phyloP scores from a whole-genome alignment of 768 basidiomycete species.

The Gymnopilus dilepis region DNA sequence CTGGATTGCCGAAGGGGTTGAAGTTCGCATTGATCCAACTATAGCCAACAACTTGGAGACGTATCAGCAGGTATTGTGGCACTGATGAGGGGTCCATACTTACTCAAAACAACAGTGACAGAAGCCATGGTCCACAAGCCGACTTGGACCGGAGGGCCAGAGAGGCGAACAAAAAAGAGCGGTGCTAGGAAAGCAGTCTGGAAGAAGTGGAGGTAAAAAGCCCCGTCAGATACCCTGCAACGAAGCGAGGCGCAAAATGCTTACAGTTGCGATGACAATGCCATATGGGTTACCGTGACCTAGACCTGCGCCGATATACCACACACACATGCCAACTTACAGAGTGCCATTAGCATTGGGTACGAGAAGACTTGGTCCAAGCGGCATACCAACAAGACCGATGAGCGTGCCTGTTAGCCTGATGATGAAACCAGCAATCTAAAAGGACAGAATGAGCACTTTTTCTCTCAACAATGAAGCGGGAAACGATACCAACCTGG shows the following conservation, averaged over 20 bases:
- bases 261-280: constrained; percentile 45
- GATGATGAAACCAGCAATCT: constrained; percentile 41
- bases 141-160: constrained; percentile 38
- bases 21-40: constrained; percentile 47
- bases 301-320: constrained; percentile 49
- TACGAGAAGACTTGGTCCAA: neutral
- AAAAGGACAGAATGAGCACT: neutral
- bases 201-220: too few species aligned
- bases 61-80: neutral
- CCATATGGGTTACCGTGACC: constrained; percentile 47
- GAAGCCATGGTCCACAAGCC: constrained; percentile 45
- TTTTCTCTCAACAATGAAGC: neutral
- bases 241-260: constrained; percentile 19
- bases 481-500: constrained; percentile 32
- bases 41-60: constrained; percentile 41
- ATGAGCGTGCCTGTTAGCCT: constrained; percentile 39
- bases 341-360: neutral
- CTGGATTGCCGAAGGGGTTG: constrained; percentile 32
- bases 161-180: constrained; percentile 40
- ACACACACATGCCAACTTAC: constrained; percentile 44
- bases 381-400: constrained; percentile 40
- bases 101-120: constrained; percentile 46
- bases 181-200: constrained; percentile 43
- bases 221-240: too few species aligned
- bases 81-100: neutral